Evolutionary conservation across 164 flowering plant genomes (phyloP).

Genomic region (Nelumbo lutea): DNA sequence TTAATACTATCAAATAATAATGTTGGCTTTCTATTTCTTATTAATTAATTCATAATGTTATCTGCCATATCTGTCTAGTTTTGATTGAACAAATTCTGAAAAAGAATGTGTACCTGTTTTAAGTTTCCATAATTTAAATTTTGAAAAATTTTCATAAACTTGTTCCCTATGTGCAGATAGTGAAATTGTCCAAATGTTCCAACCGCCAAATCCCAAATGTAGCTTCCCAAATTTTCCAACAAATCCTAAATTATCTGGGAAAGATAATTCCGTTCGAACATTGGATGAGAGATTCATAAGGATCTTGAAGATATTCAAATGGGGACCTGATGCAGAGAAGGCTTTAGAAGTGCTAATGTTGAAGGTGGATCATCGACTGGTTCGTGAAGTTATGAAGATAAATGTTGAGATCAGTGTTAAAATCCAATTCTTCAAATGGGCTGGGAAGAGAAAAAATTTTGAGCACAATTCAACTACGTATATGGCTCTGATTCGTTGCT

Average conservation of each 20-base stretch:
- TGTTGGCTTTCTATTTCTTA: not conserved
- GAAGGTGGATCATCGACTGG: constrained; percentile 77
- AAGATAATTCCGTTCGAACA: constrained; percentile 34
- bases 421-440: constrained; percentile 89
- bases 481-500: constrained; percentile 66
- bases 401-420: constrained; percentile 73
- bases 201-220: constrained; percentile 26
- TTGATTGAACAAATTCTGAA: too few species aligned
- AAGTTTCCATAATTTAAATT: too few species aligned
- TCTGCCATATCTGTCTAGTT: too few species aligned
- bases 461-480: constrained; percentile 72
- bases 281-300: constrained; percentile 88
- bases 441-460: constrained; percentile 64
- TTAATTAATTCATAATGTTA: too few species aligned
- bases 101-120: too few species aligned
- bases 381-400: constrained; percentile 60
- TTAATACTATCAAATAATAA: not conserved
- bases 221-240: constrained; percentile 16
- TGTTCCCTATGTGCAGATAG: constrained; percentile 37
- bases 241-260: constrained; percentile 17
- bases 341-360: constrained; percentile 83
- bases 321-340: constrained; percentile 96
- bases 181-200: constrained; percentile 85
- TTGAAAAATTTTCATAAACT: not conserved
- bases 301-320: constrained; percentile 92